Percentiles rank a stretch among this genome's conserved stretches.
Conservation (phyloP, 2,329 filamentous ascomycete genomes). For the Neopestalotiopsis sp. region DNA sequence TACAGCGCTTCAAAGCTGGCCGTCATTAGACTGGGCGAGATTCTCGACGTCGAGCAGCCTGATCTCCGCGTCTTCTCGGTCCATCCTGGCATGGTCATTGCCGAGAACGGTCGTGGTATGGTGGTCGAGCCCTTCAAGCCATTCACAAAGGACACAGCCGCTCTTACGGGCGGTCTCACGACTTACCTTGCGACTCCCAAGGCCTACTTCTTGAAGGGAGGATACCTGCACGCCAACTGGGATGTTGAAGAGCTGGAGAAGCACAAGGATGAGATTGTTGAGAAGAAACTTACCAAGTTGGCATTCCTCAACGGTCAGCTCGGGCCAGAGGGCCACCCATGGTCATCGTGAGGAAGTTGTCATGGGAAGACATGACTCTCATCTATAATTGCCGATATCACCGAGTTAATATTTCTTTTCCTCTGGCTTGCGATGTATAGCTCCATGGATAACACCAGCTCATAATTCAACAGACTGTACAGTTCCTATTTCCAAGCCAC, state of each 20-base stretch:
- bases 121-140: slow-evolving; percentile 26
- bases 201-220: slow-evolving; percentile 39
- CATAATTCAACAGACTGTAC: too few species aligned
- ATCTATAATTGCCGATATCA: too few species aligned
- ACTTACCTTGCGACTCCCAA: slow-evolving; percentile 34
- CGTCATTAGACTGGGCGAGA: slow-evolving; percentile 32
- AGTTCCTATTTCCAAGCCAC: too few species aligned
- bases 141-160: slow-evolving; percentile 38
- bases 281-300: slow-evolving; percentile 27
- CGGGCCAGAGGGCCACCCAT: not conserved
- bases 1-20: slow-evolving; percentile 31
- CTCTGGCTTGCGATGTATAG: too few species aligned
- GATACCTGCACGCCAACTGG: slow-evolving; percentile 41
- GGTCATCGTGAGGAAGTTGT: not conserved
- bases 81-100: slow-evolving; percentile 33
- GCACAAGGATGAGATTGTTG: slow-evolving; percentile 33
- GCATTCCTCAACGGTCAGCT: slow-evolving; percentile 21
- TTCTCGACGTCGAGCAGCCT: slow-evolving; percentile 30
- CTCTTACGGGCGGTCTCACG: slow-evolving; percentile 37
- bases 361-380: too few species aligned
- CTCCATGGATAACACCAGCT: too few species aligned
- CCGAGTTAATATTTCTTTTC: too few species aligned
- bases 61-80: slow-evolving; percentile 28
- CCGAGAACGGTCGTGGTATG: slow-evolving; percentile 26
- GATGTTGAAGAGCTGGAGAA: slow-evolving; percentile 39